phyloP scores from a whole-genome alignment of 805 yeast species.

The Teunomyces kruisii region DNA sequence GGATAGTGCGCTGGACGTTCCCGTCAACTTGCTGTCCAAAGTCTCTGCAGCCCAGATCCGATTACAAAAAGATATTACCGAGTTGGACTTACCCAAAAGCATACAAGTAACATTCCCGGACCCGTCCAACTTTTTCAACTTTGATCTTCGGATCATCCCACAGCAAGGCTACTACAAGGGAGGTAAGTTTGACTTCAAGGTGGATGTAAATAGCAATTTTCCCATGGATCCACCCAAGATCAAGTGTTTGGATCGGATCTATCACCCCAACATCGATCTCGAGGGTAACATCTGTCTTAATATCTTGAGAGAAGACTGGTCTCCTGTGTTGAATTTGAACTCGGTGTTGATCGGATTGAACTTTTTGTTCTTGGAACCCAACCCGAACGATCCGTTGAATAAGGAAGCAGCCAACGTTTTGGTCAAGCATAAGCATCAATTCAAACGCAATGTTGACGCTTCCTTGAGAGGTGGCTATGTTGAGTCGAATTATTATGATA shows the following conservation, averaged over 20 bases:
- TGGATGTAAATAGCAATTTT: constrained; percentile 65
- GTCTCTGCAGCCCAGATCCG: constrained; percentile 66
- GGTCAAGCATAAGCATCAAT: constrained; percentile 39
- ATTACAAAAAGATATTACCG: constrained; percentile 73
- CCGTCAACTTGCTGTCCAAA: constrained; percentile 10
- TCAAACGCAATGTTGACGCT: constrained; percentile 53
- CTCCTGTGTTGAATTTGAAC: constrained; percentile 83
- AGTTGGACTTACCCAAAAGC: constrained; percentile 60
- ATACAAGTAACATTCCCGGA: constrained; percentile 53
- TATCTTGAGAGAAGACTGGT: constrained; percentile 93
- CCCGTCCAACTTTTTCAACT: constrained; percentile 58
- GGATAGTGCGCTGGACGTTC: constrained; percentile 4
- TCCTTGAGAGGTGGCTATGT: constrained; percentile 76
- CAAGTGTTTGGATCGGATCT: constrained; percentile 65
- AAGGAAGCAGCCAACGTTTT: constrained; percentile 75
- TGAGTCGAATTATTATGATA: constrained; percentile 21
- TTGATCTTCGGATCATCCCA: constrained; percentile 59
- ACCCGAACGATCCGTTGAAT: constrained; percentile 88
- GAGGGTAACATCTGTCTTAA: constrained; percentile 92
- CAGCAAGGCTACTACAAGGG: constrained; percentile 68
- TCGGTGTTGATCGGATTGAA: constrained; percentile 81
- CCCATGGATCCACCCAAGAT: constrained; percentile 95
- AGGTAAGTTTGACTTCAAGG: constrained; percentile 72
- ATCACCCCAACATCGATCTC: constrained; percentile 90
- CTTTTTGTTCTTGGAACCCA: constrained; percentile 85